phyloP scores from a whole-genome alignment of 2,329 filamentous ascomycete species.

The Nemania diffusa region DNA sequence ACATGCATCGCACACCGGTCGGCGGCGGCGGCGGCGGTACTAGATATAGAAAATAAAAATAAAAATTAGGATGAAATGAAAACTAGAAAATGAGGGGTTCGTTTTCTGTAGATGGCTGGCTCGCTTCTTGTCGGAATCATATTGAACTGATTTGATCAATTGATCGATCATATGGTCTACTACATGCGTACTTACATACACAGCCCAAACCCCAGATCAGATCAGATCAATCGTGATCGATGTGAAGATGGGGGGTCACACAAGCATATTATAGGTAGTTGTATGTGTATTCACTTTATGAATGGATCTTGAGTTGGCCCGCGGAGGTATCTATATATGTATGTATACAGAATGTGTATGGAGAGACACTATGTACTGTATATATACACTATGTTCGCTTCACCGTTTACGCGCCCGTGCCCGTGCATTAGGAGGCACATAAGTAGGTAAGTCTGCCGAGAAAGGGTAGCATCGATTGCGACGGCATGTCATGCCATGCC shows the following conservation, averaged over 20 bases:
- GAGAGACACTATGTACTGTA: neutral
- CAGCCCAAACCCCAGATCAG: neutral
- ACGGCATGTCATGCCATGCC: conserved; percentile 7
- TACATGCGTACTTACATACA: neutral
- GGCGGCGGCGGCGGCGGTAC: neutral
- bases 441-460: conserved; percentile 4
- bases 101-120: neutral
- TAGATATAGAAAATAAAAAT: neutral
- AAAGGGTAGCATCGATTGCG: conserved; percentile 7
- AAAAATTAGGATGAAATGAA: no score
- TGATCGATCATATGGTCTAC: neutral
- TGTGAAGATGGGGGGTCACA: neutral
- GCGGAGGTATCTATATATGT: neutral
- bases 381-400: neutral
- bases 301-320: conserved; percentile 4
- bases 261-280: neutral
- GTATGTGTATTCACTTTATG: neutral
- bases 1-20: conserved; percentile 3
- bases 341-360: neutral
- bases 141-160: neutral
- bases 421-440: neutral
- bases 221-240: neutral
- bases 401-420: neutral
- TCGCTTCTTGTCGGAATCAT: neutral
- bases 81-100: neutral